phyloP scores from a whole-genome alignment of 306 rosid genomes.

The Medicago arabica region DNA sequence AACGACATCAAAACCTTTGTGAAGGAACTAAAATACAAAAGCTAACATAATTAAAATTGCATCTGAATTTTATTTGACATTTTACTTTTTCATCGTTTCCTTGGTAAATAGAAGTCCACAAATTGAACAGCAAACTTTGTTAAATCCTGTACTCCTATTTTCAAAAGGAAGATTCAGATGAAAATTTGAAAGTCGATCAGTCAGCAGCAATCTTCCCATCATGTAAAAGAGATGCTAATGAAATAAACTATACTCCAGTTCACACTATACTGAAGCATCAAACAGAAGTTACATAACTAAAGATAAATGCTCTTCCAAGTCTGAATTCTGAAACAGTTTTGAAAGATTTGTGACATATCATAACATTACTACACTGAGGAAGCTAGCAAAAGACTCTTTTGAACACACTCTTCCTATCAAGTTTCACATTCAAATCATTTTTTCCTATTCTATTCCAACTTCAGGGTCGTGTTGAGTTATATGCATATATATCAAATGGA shows the following conservation, averaged over 20 bases:
- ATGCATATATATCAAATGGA: too few relatives aligned
- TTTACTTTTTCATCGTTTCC: not conserved
- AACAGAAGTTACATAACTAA: not conserved
- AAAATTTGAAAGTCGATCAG: not conserved
- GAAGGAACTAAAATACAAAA: conserved; percentile 1
- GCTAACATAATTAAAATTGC: not conserved
- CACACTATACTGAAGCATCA: not conserved
- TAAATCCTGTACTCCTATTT: not conserved
- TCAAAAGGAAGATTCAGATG: not conserved
- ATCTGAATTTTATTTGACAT: not conserved
- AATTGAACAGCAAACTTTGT: conserved; percentile 3
- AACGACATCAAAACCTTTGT: not conserved
- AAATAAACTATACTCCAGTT: conserved; percentile 16
- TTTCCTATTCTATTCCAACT: too few relatives aligned
- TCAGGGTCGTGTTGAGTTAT: too few relatives aligned
- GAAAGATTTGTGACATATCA: conserved; percentile 11
- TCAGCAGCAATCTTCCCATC: not conserved
- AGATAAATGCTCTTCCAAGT: conserved; percentile 4
- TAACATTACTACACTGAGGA: too few relatives aligned
- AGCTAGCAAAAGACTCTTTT: too few relatives aligned
- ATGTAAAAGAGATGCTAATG: conserved; percentile 1
- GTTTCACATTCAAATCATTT: too few relatives aligned
- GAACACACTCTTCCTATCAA: too few relatives aligned
- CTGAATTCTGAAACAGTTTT: conserved; percentile 2
- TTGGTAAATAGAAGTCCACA: not conserved